These are phyloP conservation scores for Lophium mytilinum DNA, from an alignment of 495 filamentous ascomycete genomes.

Conservation along the genomic window DNA sequence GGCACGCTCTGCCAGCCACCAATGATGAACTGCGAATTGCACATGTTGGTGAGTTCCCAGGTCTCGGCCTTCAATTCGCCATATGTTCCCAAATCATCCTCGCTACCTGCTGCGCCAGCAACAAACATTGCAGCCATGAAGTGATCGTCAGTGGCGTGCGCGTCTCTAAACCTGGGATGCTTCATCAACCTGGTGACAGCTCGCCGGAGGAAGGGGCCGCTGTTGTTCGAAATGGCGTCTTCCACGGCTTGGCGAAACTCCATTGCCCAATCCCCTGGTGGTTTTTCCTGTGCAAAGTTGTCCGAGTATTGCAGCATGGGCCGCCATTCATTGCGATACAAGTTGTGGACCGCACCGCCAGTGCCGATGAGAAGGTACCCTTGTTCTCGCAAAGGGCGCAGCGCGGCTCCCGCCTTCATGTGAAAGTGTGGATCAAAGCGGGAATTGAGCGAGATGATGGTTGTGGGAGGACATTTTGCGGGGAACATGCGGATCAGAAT, in stretches of 20 bases:
- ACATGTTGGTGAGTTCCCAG: slow-evolving; percentile 58
- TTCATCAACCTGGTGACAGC: slow-evolving; percentile 53
- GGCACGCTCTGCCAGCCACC: not conserved
- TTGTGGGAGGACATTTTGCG: slow-evolving; percentile 46
- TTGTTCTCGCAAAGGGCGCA: slow-evolving; percentile 44
- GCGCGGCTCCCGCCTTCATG: slow-evolving; percentile 43
- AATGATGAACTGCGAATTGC: not conserved
- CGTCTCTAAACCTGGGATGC: slow-evolving; percentile 50
- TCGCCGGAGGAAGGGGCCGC: slow-evolving; percentile 41
- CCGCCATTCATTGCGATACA: slow-evolving; percentile 54
- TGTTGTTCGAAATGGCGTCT: slow-evolving; percentile 44
- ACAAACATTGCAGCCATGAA: slow-evolving; percentile 53
- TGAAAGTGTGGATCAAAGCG: slow-evolving; percentile 56
- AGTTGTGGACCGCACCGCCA: slow-evolving; percentile 56
- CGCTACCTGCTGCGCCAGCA: slow-evolving; percentile 44
- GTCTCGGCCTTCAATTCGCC: slow-evolving; percentile 46
- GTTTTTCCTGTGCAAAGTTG: slow-evolving; percentile 50
- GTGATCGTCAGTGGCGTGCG: slow-evolving; percentile 57
- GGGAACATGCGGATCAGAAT: slow-evolving; percentile 60
- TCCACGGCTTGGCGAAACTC: slow-evolving; percentile 55
- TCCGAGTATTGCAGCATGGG: slow-evolving; percentile 52
- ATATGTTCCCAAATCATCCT: slow-evolving; percentile 39
- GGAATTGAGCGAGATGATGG: slow-evolving; percentile 49
- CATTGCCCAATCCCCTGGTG: slow-evolving; percentile 48
- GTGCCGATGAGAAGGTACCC: slow-evolving; percentile 51